These are phyloP conservation scores for Tolypocladium endophyticum DNA, from an alignment of 2,329 filamentous ascomycete genomes.

Conservation along the genomic window DNA sequence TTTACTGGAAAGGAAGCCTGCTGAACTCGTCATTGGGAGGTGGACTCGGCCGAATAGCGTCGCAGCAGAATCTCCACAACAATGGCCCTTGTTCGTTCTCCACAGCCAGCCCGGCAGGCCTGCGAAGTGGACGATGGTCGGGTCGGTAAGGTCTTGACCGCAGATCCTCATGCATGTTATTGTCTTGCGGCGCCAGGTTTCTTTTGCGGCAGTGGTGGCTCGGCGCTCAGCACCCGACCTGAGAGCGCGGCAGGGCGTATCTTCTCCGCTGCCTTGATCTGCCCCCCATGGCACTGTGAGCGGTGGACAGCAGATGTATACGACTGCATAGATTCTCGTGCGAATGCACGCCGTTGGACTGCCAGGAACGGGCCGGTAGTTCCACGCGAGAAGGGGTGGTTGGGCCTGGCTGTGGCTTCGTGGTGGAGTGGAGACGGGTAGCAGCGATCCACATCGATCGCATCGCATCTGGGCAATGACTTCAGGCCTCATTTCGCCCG, in stretches of 20 bases:
- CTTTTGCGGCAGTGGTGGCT: background rate
- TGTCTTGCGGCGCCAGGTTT: background rate
- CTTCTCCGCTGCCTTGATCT: too few species aligned
- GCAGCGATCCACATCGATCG: background rate
- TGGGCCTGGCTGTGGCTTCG: background rate
- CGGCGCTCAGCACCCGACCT: background rate
- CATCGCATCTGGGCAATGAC: constrained; percentile 4
- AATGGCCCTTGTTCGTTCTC: background rate
- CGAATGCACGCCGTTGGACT: background rate
- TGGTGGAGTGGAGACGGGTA: background rate
- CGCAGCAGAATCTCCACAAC: background rate
- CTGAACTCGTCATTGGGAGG: background rate
- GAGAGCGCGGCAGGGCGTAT: background rate
- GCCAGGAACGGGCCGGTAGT: background rate
- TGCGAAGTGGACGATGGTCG: background rate
- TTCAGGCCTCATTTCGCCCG: constrained; percentile 4
- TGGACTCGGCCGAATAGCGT: background rate
- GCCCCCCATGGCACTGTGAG: too few species aligned
- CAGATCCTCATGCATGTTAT: background rate
- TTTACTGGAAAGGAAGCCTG: too few species aligned
- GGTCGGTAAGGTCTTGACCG: background rate
- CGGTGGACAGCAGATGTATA: too few species aligned
- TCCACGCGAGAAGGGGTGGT: background rate
- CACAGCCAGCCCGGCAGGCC: background rate
- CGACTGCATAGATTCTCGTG: too few species aligned